Conservation (phyloP, 2,329 filamentous ascomycete genomes). For the Lachnum nothofagi region DNA sequence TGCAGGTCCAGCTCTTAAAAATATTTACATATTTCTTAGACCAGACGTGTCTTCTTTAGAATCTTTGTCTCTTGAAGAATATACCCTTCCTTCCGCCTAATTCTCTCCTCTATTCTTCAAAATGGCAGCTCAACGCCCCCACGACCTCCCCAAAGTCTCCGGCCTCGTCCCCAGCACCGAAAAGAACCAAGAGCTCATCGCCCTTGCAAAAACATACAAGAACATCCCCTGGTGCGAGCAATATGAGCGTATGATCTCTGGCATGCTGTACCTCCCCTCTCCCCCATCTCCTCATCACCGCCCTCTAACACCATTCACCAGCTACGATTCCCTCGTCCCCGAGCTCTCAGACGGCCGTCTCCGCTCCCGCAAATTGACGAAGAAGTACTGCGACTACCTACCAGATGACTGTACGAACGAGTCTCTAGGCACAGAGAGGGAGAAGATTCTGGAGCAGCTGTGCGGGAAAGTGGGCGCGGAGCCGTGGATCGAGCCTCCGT, state of each 20-base stretch:
- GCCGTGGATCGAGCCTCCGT: conserved; percentile 54
- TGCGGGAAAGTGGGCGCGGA: conserved; percentile 48
- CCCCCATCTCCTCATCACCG: background rate
- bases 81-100: background rate
- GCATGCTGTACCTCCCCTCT: conserved; percentile 46
- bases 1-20: too few species aligned
- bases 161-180: background rate
- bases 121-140: conserved; percentile 7
- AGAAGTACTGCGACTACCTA: conserved; percentile 55
- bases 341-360: conserved; percentile 48
- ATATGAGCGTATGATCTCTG: conserved; percentile 61
- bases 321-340: conserved; percentile 45
- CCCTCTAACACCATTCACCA: conserved; percentile 29
- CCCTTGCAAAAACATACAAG: conserved; percentile 41
- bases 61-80: too few species aligned
- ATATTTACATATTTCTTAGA: too few species aligned
- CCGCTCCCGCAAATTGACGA: conserved; percentile 49
- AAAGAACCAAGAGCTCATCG: conserved; percentile 9
- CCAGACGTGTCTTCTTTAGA: too few species aligned
- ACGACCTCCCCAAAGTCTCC: background rate
- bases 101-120: background rate
- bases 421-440: conserved; percentile 37
- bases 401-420: conserved; percentile 43
- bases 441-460: conserved; percentile 45
- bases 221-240: conserved; percentile 54